Evolutionary conservation across 108 stramenopile species (phyloP).

Genomic region (Fragilaria radians): DNA sequence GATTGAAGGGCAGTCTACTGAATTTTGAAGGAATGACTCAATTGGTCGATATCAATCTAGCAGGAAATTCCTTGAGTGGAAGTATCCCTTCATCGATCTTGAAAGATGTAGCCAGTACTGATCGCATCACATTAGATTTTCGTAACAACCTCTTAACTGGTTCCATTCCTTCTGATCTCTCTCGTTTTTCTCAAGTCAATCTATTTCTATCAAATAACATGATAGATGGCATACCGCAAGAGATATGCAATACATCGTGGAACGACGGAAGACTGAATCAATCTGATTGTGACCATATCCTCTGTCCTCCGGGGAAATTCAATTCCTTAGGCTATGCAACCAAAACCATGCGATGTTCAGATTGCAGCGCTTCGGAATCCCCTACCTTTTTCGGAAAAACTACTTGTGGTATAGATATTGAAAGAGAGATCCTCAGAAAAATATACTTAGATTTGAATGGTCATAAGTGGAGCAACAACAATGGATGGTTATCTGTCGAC

Average conservation of each 20-base stretch:
- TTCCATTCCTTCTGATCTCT: constrained; percentile 1
- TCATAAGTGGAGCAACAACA: constrained; percentile 29
- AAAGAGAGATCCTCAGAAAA: constrained; percentile 35
- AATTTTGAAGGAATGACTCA: not conserved
- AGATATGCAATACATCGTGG: constrained; percentile 45
- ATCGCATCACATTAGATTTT: constrained; percentile 1
- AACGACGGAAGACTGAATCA: constrained; percentile 21
- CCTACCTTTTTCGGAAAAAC: constrained; percentile 31
- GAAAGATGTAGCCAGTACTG: not conserved
- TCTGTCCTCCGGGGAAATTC: constrained; percentile 59
- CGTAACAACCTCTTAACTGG: not conserved
- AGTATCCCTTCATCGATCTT: constrained; percentile 19
- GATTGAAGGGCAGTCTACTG: constrained; percentile 1
- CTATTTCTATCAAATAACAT: constrained; percentile 45
- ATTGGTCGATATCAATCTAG: constrained; percentile 24
- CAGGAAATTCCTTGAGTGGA: constrained; percentile 51
- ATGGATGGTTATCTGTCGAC: constrained; percentile 12
- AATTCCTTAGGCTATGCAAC: constrained; percentile 33
- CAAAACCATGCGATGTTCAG: constrained; percentile 22
- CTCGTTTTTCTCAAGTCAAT: constrained; percentile 7
- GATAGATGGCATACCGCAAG: constrained; percentile 43
- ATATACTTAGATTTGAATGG: constrained; percentile 50
- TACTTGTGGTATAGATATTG: constrained; percentile 11
- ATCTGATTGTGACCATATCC: constrained; percentile 54
- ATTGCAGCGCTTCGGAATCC: constrained; percentile 30